Evolutionary conservation across 2,329 filamentous ascomycete species (phyloP).

Genomic region (Colletotrichum tamarilloi): DNA sequence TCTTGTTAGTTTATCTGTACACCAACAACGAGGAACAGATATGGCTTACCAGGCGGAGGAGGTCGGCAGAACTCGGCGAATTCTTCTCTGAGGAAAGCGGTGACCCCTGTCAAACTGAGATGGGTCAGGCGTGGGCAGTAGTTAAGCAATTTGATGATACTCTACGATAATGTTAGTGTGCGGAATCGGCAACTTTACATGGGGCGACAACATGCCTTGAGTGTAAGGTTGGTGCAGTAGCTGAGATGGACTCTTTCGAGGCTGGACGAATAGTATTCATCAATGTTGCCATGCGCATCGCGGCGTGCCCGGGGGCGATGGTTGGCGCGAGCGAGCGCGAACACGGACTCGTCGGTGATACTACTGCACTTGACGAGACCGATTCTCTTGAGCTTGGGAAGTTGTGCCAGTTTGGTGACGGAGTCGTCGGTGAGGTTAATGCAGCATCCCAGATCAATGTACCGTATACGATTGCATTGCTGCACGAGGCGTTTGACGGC

Average conservation of each 20-base stretch:
- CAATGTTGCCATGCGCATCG: slow-evolving; percentile 59
- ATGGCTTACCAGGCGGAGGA: slow-evolving; percentile 74
- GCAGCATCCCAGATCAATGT: slow-evolving; percentile 98
- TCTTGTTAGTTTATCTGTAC: slow-evolving; percentile 40
- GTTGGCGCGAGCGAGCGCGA: slow-evolving; percentile 81
- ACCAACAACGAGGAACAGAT: background rate
- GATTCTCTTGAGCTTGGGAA: slow-evolving; percentile 95
- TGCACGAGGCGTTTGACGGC: slow-evolving; percentile 88
- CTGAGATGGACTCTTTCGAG: slow-evolving; percentile 95
- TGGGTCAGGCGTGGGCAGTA: slow-evolving; percentile 93
- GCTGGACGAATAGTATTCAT: slow-evolving; percentile 70
- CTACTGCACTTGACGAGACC: slow-evolving; percentile 92
- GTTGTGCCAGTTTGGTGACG: slow-evolving; percentile 82
- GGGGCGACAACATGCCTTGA: slow-evolving; percentile 70
- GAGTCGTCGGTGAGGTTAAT: slow-evolving; percentile 87
- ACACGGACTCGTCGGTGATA: slow-evolving; percentile 91
- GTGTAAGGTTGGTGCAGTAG: slow-evolving; percentile 88
- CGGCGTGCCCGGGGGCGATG: slow-evolving; percentile 61
- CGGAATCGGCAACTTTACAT: background rate
- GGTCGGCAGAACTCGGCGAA: slow-evolving; percentile 87
- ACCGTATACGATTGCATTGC: slow-evolving; percentile 91
- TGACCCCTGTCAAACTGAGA: slow-evolving; percentile 92
- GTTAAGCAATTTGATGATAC: slow-evolving; percentile 89
- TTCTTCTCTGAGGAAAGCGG: slow-evolving; percentile 88
- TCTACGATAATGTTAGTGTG: slow-evolving; percentile 61